Percentiles rank a stretch among this genome's conserved stretches.
phyloP scores from a whole-genome alignment of 2,329 filamentous ascomycete species.

The Ophiostoma piceae region DNA sequence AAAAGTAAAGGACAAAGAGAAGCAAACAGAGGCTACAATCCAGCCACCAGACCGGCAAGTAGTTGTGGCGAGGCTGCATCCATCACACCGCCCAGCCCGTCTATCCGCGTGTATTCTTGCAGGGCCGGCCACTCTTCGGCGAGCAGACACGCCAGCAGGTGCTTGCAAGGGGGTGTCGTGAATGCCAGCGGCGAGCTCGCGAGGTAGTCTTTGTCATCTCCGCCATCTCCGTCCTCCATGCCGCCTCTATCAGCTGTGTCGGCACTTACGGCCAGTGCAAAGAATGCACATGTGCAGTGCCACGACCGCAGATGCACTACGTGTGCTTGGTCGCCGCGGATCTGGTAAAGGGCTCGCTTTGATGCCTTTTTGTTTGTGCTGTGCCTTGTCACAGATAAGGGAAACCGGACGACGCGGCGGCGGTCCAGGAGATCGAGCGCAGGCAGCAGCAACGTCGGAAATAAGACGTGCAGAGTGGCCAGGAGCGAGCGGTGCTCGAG shows the following conservation, averaged over 20 bases:
- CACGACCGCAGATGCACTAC: conserved; percentile 69
- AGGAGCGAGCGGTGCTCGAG: conserved; percentile 51
- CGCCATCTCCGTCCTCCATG: conserved; percentile 19
- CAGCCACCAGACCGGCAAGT: conserved; percentile 63
- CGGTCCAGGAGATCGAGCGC: conserved; percentile 85
- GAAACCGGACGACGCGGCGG: conserved; percentile 55
- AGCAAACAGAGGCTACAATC: conserved; percentile 29
- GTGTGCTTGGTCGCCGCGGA: conserved; percentile 45
- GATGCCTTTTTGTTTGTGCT: neutral
- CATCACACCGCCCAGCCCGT: conserved; percentile 48
- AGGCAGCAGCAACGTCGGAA: conserved; percentile 73
- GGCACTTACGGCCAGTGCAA: conserved; percentile 53
- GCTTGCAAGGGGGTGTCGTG: conserved; percentile 62
- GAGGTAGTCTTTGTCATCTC: no score
- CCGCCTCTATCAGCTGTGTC: conserved; percentile 15
- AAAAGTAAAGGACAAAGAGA: neutral
- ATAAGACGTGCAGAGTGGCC: conserved; percentile 78
- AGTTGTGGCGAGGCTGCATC: conserved; percentile 45
- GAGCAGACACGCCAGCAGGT: conserved; percentile 77
- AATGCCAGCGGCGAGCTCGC: conserved; percentile 30
- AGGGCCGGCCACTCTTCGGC: conserved; percentile 60
- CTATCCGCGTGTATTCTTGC: conserved; percentile 39
- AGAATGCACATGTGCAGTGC: conserved; percentile 87
- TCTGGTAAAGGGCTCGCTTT: conserved; percentile 25
- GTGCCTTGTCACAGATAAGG: conserved; percentile 30